Evolutionary conservation across 805 yeast species (phyloP), one percentile per base, ranked within the genome.

Genomic region (Kuraishia molischiana): DNA sequence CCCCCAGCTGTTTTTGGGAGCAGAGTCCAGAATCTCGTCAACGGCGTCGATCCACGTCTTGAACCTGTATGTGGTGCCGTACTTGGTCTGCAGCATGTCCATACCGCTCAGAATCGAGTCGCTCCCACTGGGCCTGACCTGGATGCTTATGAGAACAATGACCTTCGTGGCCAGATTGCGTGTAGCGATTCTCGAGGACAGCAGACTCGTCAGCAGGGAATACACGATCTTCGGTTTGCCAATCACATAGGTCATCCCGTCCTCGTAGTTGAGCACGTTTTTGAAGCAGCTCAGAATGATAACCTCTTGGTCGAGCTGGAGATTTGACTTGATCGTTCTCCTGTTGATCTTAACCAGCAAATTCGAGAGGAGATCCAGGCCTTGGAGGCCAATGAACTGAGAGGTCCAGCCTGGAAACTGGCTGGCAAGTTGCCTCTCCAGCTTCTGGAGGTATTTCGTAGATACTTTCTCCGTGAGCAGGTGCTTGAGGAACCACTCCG

Each of bases 81-180:
- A 41, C 4, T 56, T 1, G 13, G 11, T 6, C 51, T 48, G 1
- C 65, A 69, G 3, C 64, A 59, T 40, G 55, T 63, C 37, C 67
- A 49, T 21, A 58, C 61, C 33, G 59, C 45, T 29, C 33, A 59
- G 36, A 5, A 59, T 44, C 19, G 50, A 46, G 26, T 51, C 52
- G 37, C 60, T 38, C 2, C 62, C 64, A 5, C 47, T 35, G 2
- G 60, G 59, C 1, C 44, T 42, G 14, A 47, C 41, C 49, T 56
- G 52, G 34, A 50, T 46, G 22, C 51, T 40, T 6, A 79, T 51
- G 35, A 76, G 69, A 19, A 75, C 69, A 37, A 87, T 61, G 44
- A 89, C 72, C 43, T 89, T 96, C 2, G 90, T 80, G 1, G 86
- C 92, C 28, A 80, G 64, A 46, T 77, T 81, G 45, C 95, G 66